Base-by-base conservation (phyloP, 441 rosid genomes). In the Pelargonium myrrhifolium region DNA sequence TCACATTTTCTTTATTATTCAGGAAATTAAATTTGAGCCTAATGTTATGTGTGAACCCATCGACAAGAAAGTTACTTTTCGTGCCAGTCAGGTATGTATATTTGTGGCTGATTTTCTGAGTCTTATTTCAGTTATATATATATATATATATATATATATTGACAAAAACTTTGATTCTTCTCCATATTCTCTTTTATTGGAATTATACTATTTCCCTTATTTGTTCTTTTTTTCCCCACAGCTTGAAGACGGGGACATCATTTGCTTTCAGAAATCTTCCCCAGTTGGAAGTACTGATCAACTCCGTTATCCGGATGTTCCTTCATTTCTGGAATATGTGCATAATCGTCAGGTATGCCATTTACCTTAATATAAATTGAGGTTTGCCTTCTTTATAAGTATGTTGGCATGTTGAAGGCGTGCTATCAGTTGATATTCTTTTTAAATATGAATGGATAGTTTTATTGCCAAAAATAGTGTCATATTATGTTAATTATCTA, bases 171-270 rank as follows among this genome's bases (percentile, higher is more conserved):
- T 66, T 28, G 3, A 2, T 28, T 28, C 31, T 28, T 28, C 42
- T 31, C 37, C 40, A 67, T 56, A 73, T 75, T 51, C 39, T 76
- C 39, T 68, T 70, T 37, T 69, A 9, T 35, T 65, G 71, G 26
- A 59, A 11, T 24, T 37, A 31, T 40, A 31, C 9, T 18, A 37
- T 17, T 65, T 28, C 31, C 31, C 31, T 28, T 28, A 4, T 28
- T 28, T 47, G 18, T 49, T 22, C 60, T 37, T 22, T 4, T 64
- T 37, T 18, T 3, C 5, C n/a, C 63, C 17, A 77, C 69, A 85
- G 92, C 78, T 87, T 73, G 88, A 85, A 76, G 92, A 87, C 79
- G 92, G 92, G 42, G 89, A 87, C 74, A 85, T 87, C 62, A 74
- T 87, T 31, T 87, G 92, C 80, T 78, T 80, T 74, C 89, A 87